Base-by-base conservation (phyloP, 2,329 filamentous ascomycete species). In the Apiospora sp. region DNA sequence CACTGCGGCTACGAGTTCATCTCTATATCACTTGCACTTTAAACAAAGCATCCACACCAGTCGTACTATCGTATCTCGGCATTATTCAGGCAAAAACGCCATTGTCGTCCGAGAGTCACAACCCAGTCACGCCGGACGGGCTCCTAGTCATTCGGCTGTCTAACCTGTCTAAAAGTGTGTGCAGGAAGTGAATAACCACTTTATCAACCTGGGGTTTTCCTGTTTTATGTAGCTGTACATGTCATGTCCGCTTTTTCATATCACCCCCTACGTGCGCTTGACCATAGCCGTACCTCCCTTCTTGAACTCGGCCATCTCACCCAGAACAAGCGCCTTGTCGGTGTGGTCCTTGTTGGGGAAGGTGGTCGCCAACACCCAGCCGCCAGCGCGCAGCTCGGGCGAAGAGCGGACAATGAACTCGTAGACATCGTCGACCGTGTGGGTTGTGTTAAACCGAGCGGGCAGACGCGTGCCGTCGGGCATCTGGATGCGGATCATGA, bases 311-410 rank as follows among this genome's bases (percentile, higher is more conserved):
- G 86, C 75, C 82, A 92, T 86, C 30, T 92, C 90, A 7, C 89
- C 88, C 41, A 92, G 80, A 0, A 88, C 85, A 69, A 89, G 77
- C 12, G 80, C 82, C 81, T 91, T 92, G 78, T 96, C 93, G 1
- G 87, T 91, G 75, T 96, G 89, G 71, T 96, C 92, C 83, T 94
- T 95, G 79, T 90, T 94, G 5, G 94, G 94, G 82, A 96, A 96
- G 0, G 93, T 96, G 0, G 94, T 96, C 75, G 92, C 93, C 61
- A 97, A 85, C 3, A 94, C 92, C 87, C 92, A 96, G 4, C 87
- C 77, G 54, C 87, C 77, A 51, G 82, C 79, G 43, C 84, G 84
- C 69, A 89, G 88, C 8, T 87, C 87, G 0, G 90, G 81, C 37
- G 89, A 91, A 0, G 93, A 88, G n/a, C 88, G 86, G 73, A 89